phyloP scores from a whole-genome alignment of 306 rosid species.

The Cicer bijugum region DNA sequence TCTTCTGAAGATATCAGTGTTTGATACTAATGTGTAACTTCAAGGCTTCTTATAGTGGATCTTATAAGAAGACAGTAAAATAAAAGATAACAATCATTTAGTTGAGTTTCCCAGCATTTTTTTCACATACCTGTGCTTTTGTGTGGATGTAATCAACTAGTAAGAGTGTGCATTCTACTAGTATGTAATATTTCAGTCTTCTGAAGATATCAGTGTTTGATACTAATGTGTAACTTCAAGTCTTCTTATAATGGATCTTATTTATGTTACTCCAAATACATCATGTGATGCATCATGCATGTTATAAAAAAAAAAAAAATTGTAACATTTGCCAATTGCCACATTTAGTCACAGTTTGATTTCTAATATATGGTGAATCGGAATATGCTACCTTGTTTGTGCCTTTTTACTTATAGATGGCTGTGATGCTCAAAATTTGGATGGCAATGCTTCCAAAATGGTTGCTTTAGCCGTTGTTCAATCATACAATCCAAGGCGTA shows the following conservation, averaged over 20 bases:
- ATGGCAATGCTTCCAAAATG: constrained; percentile 59
- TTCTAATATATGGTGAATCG: constrained; percentile 13
- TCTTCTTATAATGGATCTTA: neutral
- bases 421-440: constrained; percentile 45
- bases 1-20: neutral
- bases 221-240: too few relatives aligned
- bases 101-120: neutral
- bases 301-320: neutral
- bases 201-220: too few relatives aligned
- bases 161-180: neutral
- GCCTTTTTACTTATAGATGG: constrained; percentile 51
- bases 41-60: too few relatives aligned
- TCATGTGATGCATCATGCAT: neutral
- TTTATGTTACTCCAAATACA: constrained; percentile 16
- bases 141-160: neutral
- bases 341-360: constrained; percentile 12
- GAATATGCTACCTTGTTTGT: constrained; percentile 15
- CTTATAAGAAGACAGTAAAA: neutral
- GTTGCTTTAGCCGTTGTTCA: constrained; percentile 90
- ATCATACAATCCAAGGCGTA: constrained; percentile 82
- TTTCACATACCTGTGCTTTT: neutral
- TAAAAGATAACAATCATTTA: neutral
- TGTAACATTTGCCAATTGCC: neutral
- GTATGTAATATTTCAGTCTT: constrained; percentile 1
- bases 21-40: too few relatives aligned